phyloP scores from a whole-genome alignment of 2,329 filamentous ascomycete species.

The Pseudogymnoascus sp. region DNA sequence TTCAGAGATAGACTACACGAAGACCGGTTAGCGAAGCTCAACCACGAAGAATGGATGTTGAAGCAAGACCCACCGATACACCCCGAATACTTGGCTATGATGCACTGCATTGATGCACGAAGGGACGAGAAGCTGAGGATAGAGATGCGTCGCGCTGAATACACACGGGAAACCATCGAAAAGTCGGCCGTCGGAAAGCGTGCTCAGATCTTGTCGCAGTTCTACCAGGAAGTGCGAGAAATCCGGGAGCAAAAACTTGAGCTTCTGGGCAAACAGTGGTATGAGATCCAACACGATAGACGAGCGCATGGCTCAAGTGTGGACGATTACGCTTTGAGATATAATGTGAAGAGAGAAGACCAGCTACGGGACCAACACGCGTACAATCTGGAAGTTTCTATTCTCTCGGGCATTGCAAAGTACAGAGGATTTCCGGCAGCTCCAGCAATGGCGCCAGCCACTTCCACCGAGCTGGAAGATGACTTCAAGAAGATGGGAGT shows the following conservation, averaged over 20 bases:
- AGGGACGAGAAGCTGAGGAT: slow-evolving; percentile 69
- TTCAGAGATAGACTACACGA: slow-evolving; percentile 86
- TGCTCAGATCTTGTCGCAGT: slow-evolving; percentile 82
- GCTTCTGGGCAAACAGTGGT: slow-evolving; percentile 80
- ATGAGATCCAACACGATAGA: slow-evolving; percentile 84
- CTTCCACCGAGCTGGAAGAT: slow-evolving; percentile 67
- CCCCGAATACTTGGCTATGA: slow-evolving; percentile 84
- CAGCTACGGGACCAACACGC: slow-evolving; percentile 79
- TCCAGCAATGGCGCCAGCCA: slow-evolving; percentile 71
- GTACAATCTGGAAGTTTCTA: slow-evolving; percentile 91
- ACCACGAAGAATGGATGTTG: slow-evolving; percentile 59
- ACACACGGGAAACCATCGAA: slow-evolving; percentile 64
- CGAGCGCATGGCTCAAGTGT: slow-evolving; percentile 70
- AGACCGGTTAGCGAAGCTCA: slow-evolving; percentile 75
- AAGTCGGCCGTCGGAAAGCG: slow-evolving; percentile 72
- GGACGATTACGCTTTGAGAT: slow-evolving; percentile 74
- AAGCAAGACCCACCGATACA: slow-evolving; percentile 62
- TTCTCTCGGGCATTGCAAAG: slow-evolving; percentile 84
- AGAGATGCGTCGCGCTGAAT: slow-evolving; percentile 50
- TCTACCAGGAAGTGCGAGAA: slow-evolving; percentile 78
- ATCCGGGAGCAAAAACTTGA: slow-evolving; percentile 74
- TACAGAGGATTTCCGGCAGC: slow-evolving; percentile 94
- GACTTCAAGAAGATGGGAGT: slow-evolving; percentile 88
- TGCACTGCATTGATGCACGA: slow-evolving; percentile 76
- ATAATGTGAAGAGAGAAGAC: slow-evolving; percentile 67